Conservation (phyloP, 805 yeast genomes). For the Suhomyces emberorum region DNA sequence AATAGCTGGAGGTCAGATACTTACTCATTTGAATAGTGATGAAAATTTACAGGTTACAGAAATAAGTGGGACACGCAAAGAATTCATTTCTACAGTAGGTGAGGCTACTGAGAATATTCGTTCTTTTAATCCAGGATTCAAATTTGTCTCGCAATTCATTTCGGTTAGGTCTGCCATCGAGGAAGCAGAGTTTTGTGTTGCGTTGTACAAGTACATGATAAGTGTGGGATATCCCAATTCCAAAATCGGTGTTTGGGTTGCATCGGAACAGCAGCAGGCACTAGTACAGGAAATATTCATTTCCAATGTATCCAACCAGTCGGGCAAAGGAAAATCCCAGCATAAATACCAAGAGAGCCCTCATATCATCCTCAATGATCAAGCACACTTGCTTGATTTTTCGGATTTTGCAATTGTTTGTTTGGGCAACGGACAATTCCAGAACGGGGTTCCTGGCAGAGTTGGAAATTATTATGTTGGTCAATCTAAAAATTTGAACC, state of each 20-base stretch:
- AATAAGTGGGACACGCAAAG: slow-evolving; percentile 1
- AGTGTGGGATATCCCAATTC: slow-evolving; percentile 39
- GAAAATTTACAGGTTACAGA: background rate
- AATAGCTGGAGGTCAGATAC: slow-evolving; percentile 8
- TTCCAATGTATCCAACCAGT: background rate
- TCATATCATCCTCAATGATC: slow-evolving; percentile 1
- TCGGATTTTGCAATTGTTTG: slow-evolving; percentile 2
- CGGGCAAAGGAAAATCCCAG: background rate
- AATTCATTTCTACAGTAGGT: background rate
- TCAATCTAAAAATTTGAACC: background rate
- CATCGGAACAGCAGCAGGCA: slow-evolving; percentile 37
- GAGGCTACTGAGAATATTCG: background rate
- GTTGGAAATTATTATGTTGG: slow-evolving; percentile 17
- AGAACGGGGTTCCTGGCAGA: slow-evolving; percentile 27
- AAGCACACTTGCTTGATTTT: slow-evolving; percentile 7
- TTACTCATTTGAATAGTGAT: background rate
- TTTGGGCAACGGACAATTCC: background rate
- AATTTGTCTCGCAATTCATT: slow-evolving; percentile 9
- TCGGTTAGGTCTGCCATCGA: slow-evolving; percentile 12
- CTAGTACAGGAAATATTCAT: slow-evolving; percentile 41
- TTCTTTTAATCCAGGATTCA: slow-evolving; percentile 10
- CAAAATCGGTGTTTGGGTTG: slow-evolving; percentile 40
- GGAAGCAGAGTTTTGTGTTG: slow-evolving; percentile 47
- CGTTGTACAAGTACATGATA: slow-evolving; percentile 45
- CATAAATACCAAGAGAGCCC: background rate